Evolutionary conservation across 441 rosid genomes (phyloP), one percentile per base, ranked within the genome.

Genomic region (Pelargonium cotyledonis): DNA sequence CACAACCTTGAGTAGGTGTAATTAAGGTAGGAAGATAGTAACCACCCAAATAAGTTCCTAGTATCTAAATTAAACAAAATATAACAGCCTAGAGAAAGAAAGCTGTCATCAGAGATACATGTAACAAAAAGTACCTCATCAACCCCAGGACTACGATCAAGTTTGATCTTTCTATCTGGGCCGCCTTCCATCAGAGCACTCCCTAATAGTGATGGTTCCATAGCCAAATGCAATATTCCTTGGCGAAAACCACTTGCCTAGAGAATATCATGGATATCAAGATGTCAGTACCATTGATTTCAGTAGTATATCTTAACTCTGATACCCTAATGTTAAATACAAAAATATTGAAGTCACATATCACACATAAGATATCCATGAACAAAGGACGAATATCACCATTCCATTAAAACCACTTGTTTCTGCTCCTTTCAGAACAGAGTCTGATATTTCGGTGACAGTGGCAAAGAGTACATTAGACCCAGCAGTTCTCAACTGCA

Each of bases 361-460:
- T 65, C 64, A 21, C 63, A 64, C 7, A 44, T 21, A 43, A 70
- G 49, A 68, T 65, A 18, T 63, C 65, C n/a, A 69, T 12, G 63
- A 65, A 12, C 65, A 47, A 65, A 75, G 8, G 61, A 75, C 65
- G 71, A 72, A 53, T 65, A 49, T 70, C 85, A 94, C 96, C 96
- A 94, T 80, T 80, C 97, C 99, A 85, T 94, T 87, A 79, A 94
- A 88, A 81, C 99, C 99, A 69, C 83, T 88, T 77, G 89, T 80
- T 80, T 94, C 97, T 65, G 99, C 97, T 75, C 96, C 96, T 78
- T 77, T 88, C 67, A 94, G 82, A 72, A 94, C 80, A 66, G 94
- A 86, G 84, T 94, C 97, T 65, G 99, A 88, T 82, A 94, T 76
- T 86, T 94, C 96, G 78, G 97, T 89, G 73, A 90, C 87, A 58